A percentile compares a stretch with the other conserved stretches of the same genome.
These are phyloP conservation scores for Psilocybe azurescens DNA, from an alignment of 768 basidiomycete genomes.

Conservation along the genomic window DNA sequence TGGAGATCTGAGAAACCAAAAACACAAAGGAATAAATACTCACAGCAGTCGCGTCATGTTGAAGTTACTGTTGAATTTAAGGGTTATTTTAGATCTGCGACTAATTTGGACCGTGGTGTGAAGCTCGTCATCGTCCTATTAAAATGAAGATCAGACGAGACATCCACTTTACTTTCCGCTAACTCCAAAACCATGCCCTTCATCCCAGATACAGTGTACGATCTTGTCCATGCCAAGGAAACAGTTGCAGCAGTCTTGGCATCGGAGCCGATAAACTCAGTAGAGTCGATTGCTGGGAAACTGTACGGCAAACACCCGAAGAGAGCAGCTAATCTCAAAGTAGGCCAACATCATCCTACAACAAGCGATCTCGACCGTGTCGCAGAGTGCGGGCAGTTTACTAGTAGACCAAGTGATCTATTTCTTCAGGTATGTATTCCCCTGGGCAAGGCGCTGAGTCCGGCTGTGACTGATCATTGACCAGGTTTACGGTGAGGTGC, in stretches of 20 bases:
- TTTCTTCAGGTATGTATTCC: conserved; percentile 11
- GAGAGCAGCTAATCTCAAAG: conserved; percentile 8
- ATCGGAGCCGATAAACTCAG: not conserved
- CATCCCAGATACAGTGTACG: conserved; percentile 10
- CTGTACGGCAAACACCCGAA: conserved; percentile 2
- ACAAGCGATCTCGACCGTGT: conserved; percentile 15
- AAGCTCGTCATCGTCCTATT: not conserved
- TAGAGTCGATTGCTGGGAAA: conserved; percentile 6
- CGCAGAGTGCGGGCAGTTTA: conserved; percentile 14
- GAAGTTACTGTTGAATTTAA: not conserved
- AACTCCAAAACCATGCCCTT: conserved; percentile 6
- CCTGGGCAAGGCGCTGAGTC: not conserved
- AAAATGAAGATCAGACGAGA: not conserved
- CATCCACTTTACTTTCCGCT: not conserved
- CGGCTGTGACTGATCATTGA: not conserved
- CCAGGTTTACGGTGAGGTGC: conserved; percentile 15
- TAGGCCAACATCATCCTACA: conserved; percentile 3
- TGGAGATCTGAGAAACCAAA: too few relatives aligned
- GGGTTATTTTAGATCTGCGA: too few relatives aligned
- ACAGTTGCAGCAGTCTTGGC: conserved; percentile 7
- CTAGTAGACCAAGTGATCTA: conserved; percentile 15
- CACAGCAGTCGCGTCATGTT: too few relatives aligned
- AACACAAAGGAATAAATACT: too few relatives aligned
- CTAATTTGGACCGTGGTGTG: not conserved
- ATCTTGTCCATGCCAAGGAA: conserved; percentile 8